A percentile compares a stretch with the other conserved stretches of the same genome.
Conservation (phyloP, 176 grass and related monocot species). For the Eremochloa ophiuroides region DNA sequence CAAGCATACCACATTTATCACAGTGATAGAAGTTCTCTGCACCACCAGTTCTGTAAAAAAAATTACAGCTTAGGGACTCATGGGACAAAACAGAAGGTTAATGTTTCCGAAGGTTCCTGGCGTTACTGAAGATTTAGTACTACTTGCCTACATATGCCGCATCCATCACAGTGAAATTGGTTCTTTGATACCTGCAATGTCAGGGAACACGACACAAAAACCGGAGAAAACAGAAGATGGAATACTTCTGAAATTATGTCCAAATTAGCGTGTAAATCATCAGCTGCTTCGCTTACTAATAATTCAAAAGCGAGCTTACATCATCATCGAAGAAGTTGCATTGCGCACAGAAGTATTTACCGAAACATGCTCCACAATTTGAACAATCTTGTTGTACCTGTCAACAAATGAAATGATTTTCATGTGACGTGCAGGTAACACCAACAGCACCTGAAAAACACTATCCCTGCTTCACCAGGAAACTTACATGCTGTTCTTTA, state of each 20-base stretch:
- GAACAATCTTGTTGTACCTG: constrained; percentile 65
- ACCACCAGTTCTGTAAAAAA: constrained; percentile 48
- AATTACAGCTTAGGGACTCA: background rate
- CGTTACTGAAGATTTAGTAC: background rate
- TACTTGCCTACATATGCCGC: constrained; percentile 71
- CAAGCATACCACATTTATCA: constrained; percentile 45
- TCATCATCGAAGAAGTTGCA: constrained; percentile 85
- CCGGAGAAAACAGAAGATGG: background rate
- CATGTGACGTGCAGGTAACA: background rate
- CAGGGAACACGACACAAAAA: background rate
- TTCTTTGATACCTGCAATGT: constrained; percentile 56
- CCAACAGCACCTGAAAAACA: background rate
- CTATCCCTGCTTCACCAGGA: background rate
- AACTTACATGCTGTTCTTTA: constrained; percentile 75
- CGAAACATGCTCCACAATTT: constrained; percentile 53
- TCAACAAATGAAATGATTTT: background rate
- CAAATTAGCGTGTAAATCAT: background rate
- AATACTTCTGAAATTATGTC: background rate
- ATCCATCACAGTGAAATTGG: constrained; percentile 72
- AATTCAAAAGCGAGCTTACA: constrained; percentile 25
- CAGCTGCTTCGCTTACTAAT: background rate
- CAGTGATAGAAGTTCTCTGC: constrained; percentile 69
- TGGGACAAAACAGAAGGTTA: background rate
- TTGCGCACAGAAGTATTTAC: constrained; percentile 63
- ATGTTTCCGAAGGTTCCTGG: background rate